Conservation (phyloP, 345 rosid species). For the Syzygium aqueum region DNA sequence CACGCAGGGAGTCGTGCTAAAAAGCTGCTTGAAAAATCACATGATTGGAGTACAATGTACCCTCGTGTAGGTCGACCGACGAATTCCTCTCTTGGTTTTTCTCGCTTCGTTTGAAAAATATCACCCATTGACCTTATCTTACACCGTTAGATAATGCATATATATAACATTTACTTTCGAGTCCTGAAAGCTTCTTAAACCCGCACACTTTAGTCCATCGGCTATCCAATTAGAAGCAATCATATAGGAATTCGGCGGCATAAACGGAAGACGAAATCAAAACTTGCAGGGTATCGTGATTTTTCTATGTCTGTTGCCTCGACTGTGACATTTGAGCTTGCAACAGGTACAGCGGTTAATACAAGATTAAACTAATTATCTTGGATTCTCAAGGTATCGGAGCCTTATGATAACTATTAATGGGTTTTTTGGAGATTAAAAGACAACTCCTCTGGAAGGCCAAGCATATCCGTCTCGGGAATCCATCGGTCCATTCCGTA, state of each 20-base stretch:
- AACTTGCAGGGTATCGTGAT: background rate
- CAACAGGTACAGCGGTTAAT: background rate
- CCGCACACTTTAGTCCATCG: too few relatives aligned
- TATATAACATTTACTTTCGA: too few relatives aligned
- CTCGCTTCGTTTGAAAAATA: background rate
- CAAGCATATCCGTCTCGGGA: too few relatives aligned
- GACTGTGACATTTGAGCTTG: background rate
- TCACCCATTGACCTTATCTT: background rate
- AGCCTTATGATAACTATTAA: background rate
- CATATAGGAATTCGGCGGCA: accelerated
- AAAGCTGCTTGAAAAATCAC: background rate
- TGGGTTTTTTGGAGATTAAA: background rate
- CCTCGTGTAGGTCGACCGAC: background rate
- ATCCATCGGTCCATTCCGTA: background rate
- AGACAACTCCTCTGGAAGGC: background rate
- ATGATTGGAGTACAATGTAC: background rate
- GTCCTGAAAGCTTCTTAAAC: background rate
- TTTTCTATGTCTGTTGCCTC: too few relatives aligned
- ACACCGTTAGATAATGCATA: background rate
- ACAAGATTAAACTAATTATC: background rate
- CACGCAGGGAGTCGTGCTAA: background rate
- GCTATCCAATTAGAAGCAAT: background rate
- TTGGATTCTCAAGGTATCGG: accelerated
- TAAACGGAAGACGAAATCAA: background rate
- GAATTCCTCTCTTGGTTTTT: background rate